phyloP scores from a whole-genome alignment of 1,284 basidiomycete genomes.

The Pseudozyma pruni region DNA sequence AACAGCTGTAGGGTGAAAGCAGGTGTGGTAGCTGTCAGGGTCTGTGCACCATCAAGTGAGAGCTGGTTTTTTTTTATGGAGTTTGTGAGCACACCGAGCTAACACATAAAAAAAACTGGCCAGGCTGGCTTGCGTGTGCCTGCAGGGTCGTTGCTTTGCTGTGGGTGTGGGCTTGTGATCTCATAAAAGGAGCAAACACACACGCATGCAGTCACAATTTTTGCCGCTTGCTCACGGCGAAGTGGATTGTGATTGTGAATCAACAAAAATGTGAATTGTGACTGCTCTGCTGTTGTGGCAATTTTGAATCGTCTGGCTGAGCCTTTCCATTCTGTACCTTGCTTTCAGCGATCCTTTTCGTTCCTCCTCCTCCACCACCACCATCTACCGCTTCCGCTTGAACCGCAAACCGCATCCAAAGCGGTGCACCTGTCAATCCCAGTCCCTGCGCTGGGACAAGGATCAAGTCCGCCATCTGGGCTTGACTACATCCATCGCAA shows the following conservation, averaged over 20 bases:
- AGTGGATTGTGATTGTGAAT: too few relatives aligned
- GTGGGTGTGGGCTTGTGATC: not conserved
- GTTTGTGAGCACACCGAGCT: not conserved
- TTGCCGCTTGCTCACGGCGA: not conserved
- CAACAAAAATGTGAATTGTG: not conserved
- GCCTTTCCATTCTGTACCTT: too few relatives aligned
- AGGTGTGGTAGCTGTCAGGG: too few relatives aligned
- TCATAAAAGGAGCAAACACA: not conserved
- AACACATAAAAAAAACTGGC: not conserved
- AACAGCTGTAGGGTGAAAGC: too few relatives aligned
- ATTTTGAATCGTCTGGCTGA: too few relatives aligned
- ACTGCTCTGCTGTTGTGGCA: slow-evolving; percentile 8
- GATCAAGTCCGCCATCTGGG: too few relatives aligned
- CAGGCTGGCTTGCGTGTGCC: not conserved
- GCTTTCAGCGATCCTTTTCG: not conserved
- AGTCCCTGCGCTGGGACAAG: too few relatives aligned
- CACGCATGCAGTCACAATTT: slow-evolving; percentile 1
- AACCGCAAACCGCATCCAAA: too few relatives aligned
- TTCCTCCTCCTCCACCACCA: not conserved
- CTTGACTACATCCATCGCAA: too few relatives aligned
- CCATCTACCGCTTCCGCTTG: too few relatives aligned
- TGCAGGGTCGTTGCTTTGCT: not conserved
- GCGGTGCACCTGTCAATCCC: not conserved
- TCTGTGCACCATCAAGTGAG: slow-evolving; percentile 5
- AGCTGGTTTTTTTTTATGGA: not conserved